phyloP scores from a whole-genome alignment of 2,329 filamentous ascomycete genomes.

The Rhynchosporium agropyri region DNA sequence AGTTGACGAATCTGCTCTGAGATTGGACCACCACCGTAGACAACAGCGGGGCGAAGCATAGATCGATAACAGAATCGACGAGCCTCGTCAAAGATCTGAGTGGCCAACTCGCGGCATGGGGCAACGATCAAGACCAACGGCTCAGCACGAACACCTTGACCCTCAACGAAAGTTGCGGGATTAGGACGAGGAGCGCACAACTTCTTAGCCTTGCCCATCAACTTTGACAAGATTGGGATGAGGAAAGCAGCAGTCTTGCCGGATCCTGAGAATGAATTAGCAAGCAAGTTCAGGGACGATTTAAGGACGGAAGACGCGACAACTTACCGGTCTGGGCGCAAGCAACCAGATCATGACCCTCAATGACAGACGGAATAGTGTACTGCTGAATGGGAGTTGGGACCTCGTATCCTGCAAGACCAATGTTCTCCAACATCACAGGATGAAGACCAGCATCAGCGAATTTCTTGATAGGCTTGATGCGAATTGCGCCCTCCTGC shows the following conservation, averaged over 20 bases:
- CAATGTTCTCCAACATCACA: conserved; percentile 75
- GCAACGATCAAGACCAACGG: conserved; percentile 84
- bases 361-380: conserved; percentile 76
- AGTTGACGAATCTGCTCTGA: conserved; percentile 72
- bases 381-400: conserved; percentile 91
- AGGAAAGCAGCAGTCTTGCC: conserved; percentile 95
- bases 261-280: conserved; percentile 63
- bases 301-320: not conserved
- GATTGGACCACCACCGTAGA: conserved; percentile 83
- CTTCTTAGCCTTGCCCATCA: conserved; percentile 96
- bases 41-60: conserved; percentile 88
- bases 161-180: conserved; percentile 55
- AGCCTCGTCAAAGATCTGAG: conserved; percentile 94
- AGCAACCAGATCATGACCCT: conserved; percentile 80
- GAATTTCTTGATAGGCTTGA: conserved; percentile 61
- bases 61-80: conserved; percentile 92
- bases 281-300: not conserved
- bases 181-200: conserved; percentile 78
- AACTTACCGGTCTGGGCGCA: conserved; percentile 89
- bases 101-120: conserved; percentile 86
- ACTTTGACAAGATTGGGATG: conserved; percentile 81
- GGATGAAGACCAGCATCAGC: conserved; percentile 83
- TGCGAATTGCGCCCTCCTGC: conserved; percentile 58
- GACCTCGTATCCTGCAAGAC: conserved; percentile 67
- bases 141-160: conserved; percentile 68